These are phyloP conservation scores for Warburgia ugandensis DNA, from an alignment of 164 flowering plant genomes.

Conservation along the genomic window DNA sequence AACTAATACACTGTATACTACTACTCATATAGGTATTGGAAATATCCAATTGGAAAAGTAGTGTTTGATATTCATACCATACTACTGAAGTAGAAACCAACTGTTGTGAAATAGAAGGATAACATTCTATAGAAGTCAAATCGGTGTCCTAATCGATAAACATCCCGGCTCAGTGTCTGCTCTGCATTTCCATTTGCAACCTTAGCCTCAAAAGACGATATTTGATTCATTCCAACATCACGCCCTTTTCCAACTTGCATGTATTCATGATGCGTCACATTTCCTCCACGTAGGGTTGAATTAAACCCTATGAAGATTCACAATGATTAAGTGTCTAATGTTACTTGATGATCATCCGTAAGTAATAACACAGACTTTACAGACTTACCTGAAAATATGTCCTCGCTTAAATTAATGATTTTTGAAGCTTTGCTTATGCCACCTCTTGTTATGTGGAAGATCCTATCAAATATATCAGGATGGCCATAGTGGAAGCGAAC, in stretches of 20 bases:
- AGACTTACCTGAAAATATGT: slow-evolving; percentile 37
- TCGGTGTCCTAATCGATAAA: slow-evolving; percentile 90
- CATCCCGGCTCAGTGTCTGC: slow-evolving; percentile 95
- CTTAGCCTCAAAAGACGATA: slow-evolving; percentile 92
- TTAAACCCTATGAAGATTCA: slow-evolving; percentile 55
- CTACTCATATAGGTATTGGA: too few relatives aligned
- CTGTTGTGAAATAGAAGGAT: slow-evolving; percentile 91
- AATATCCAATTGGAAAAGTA: not conserved
- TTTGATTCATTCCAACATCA: slow-evolving; percentile 98
- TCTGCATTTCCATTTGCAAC: slow-evolving; percentile 99
- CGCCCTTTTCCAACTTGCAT: slow-evolving; percentile 98
- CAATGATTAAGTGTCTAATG: slow-evolving; percentile 3
- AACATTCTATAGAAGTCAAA: slow-evolving; percentile 97
- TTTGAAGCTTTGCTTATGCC: slow-evolving; percentile 41
- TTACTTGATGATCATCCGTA: not conserved
- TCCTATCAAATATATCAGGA: slow-evolving; percentile 39
- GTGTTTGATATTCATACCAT: slow-evolving; percentile 63
- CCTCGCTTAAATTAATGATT: slow-evolving; percentile 33
- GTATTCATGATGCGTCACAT: slow-evolving; percentile 89
- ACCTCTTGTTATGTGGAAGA: slow-evolving; percentile 38
- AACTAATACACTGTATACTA: too few relatives aligned
- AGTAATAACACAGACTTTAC: too few relatives aligned
- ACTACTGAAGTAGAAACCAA: slow-evolving; percentile 96
- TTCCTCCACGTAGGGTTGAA: slow-evolving; percentile 87
- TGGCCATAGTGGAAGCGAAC: slow-evolving; percentile 44